Evolutionary conservation across 1,284 basidiomycete species (phyloP).

Genomic region (Stygiomarasmius scandens): DNA sequence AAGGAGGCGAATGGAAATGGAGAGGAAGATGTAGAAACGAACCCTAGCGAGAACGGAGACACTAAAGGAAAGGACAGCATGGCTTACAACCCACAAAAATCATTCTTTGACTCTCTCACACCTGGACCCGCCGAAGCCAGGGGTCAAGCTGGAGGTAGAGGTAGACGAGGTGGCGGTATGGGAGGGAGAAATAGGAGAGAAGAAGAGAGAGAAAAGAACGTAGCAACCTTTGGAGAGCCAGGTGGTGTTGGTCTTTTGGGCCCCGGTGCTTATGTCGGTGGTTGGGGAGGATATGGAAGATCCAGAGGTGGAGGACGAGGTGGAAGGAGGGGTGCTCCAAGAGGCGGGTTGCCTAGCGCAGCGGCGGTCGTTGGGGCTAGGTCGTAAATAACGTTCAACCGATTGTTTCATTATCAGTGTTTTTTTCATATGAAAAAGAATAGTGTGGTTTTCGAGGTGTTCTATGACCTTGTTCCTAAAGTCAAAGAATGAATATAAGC

Average conservation of each 20-base stretch:
- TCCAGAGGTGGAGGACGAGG: conserved; percentile 25
- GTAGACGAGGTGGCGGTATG: conserved; percentile 51
- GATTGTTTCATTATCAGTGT: no score
- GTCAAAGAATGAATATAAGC: no score
- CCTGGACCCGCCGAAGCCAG: conserved; percentile 30
- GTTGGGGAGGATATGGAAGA: conserved; percentile 47
- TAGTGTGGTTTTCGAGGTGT: no score
- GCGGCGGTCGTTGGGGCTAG: conserved; percentile 4
- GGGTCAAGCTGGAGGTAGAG: conserved; percentile 46
- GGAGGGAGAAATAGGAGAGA: conserved; percentile 57
- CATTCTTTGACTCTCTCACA: conserved; percentile 76
- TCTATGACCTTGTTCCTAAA: no score
- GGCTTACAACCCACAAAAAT: conserved; percentile 75
- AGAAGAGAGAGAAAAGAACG: conserved; percentile 77
- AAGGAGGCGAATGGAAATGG: conserved; percentile 8
- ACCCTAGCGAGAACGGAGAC: conserved; percentile 30
- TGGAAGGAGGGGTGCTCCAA: conserved; percentile 10
- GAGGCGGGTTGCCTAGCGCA: conserved; percentile 1
- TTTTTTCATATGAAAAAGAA: no score
- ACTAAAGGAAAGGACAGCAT: conserved; percentile 26
- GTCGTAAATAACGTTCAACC: no score
- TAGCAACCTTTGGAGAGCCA: conserved; percentile 82
- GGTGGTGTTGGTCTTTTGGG: conserved; percentile 75
- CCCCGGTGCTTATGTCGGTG: conserved; percentile 54
- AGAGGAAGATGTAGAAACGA: conserved; percentile 22